phyloP scores from a whole-genome alignment of 352 stramenopile genomes.

The Phytophthora cryptogea region DNA sequence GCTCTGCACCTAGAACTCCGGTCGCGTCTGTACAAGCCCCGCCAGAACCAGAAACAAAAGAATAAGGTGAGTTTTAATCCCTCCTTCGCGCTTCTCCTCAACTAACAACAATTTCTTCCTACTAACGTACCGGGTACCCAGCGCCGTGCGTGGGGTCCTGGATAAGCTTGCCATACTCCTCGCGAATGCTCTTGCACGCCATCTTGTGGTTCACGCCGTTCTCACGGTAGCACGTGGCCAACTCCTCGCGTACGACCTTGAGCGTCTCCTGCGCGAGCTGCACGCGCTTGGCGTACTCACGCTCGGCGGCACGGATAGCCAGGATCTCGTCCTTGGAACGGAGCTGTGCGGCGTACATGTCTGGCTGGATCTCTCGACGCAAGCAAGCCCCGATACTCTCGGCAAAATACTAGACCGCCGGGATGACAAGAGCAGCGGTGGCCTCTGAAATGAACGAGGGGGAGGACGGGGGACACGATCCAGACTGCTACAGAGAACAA shows the following conservation, averaged over 20 bases:
- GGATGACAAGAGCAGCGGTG: conserved; percentile 22
- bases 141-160: conserved; percentile 79
- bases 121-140: conserved; percentile 58
- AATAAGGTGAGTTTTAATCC: conserved; percentile 6
- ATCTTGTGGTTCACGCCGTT: conserved; percentile 90
- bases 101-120: not conserved
- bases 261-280: conserved; percentile 79
- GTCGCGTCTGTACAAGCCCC: conserved; percentile 31
- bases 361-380: conserved; percentile 13
- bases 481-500: not conserved
- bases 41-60: conserved; percentile 4
- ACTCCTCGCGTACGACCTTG: conserved; percentile 86
- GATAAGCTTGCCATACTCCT: conserved; percentile 84
- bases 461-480: conserved; percentile 9
- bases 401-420: conserved; percentile 31
- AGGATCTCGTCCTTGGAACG: conserved; percentile 86
- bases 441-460: conserved; percentile 28
- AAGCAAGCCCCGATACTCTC: conserved; percentile 15
- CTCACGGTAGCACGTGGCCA: conserved; percentile 89
- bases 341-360: conserved; percentile 73
- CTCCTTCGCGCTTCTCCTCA: not conserved
- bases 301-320: conserved; percentile 73
- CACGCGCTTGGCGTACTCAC: conserved; percentile 75
- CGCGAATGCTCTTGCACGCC: conserved; percentile 78
- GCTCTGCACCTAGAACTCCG: conserved; percentile 30